Conservation (phyloP, 2,329 filamentous ascomycete genomes). For the Aureobasidium melanogenum region DNA sequence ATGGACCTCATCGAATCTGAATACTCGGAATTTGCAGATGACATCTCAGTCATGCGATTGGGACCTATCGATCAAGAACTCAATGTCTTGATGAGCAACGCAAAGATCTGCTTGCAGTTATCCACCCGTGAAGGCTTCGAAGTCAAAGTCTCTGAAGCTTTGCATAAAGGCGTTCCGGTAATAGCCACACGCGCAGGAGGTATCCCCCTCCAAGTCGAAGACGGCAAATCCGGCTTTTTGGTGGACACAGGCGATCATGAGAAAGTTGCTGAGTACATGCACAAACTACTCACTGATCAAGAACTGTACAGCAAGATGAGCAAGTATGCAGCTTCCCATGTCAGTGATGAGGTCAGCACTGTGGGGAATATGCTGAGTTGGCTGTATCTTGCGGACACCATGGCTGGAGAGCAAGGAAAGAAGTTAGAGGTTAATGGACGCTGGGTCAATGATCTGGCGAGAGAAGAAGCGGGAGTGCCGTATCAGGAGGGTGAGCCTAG, state of each 20-base stretch:
- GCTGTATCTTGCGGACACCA: conserved; percentile 66
- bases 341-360: conserved; percentile 74
- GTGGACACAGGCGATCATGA: conserved; percentile 63
- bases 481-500: conserved; percentile 53
- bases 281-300: conserved; percentile 56
- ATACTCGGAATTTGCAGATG: conserved; percentile 48
- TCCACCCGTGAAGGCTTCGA: conserved; percentile 78
- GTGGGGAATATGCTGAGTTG: conserved; percentile 69
- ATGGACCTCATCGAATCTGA: conserved; percentile 56
- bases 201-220: conserved; percentile 68
- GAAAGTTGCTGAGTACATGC: conserved; percentile 58
- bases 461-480: conserved; percentile 52
- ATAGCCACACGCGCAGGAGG: conserved; percentile 70
- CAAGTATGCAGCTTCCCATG: conserved; percentile 46
- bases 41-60: conserved; percentile 66
- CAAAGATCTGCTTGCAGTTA: conserved; percentile 66
- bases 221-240: conserved; percentile 63
- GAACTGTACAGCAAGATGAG: conserved; percentile 46
- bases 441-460: conserved; percentile 69
- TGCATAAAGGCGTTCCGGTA: conserved; percentile 70
- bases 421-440: conserved; percentile 49
- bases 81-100: conserved; percentile 64
- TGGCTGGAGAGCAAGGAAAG: conserved; percentile 44
- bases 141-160: conserved; percentile 75
- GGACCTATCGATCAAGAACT: conserved; percentile 72